Conservation (phyloP, 371 early-diverging fungal species). For the Actinomucor elegans region DNA sequence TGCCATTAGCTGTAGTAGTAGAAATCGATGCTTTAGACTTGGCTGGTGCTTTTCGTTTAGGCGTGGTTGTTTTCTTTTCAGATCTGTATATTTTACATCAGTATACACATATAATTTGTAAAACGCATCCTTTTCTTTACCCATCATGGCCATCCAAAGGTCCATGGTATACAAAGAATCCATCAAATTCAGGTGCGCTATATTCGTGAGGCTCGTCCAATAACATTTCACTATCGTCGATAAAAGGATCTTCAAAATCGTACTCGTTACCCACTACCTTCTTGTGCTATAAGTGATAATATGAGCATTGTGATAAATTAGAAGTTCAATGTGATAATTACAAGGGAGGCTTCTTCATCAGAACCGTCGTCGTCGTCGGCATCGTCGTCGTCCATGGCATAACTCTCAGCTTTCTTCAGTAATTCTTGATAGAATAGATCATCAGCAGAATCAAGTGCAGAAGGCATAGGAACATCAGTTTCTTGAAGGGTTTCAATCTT, state of each 20-base stretch:
- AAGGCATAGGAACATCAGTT: neutral
- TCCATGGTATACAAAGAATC: constrained; percentile 53
- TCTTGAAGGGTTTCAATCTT: neutral
- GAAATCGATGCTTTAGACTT: constrained; percentile 5
- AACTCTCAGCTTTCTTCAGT: constrained; percentile 19
- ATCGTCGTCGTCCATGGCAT: constrained; percentile 13
- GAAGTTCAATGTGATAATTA: too few species aligned
- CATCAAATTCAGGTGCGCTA: constrained; percentile 34
- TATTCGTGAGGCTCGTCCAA: constrained; percentile 39
- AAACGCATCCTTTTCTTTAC: constrained; percentile 25
- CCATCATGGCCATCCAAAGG: constrained; percentile 45
- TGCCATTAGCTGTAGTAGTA: neutral
- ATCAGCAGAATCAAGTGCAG: neutral
- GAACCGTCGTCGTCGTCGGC: constrained; percentile 6
- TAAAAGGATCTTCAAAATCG: constrained; percentile 53
- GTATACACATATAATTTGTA: neutral
- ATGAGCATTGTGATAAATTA: too few species aligned
- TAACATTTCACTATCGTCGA: constrained; percentile 56
- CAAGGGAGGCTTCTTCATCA: constrained; percentile 2
- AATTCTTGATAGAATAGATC: constrained; percentile 19
- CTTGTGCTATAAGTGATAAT: too few species aligned
- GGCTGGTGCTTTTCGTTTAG: constrained; percentile 15
- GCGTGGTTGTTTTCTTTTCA: neutral
- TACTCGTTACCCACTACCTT: constrained; percentile 24
- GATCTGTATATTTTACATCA: neutral